phyloP scores from a whole-genome alignment of 768 basidiomycete species.

The Kwoniella sp. region DNA sequence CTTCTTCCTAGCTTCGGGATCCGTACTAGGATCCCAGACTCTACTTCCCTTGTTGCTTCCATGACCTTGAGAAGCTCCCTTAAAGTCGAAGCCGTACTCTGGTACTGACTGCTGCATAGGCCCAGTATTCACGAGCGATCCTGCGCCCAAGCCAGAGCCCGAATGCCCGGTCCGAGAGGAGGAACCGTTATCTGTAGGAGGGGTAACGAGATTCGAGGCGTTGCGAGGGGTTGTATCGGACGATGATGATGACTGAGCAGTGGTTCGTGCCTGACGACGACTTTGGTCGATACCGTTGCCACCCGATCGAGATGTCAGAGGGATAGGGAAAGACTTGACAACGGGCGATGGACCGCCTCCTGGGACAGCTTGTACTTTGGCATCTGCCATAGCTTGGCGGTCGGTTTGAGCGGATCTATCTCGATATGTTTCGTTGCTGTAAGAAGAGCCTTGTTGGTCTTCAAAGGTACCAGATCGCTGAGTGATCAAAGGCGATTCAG shows the following conservation, averaged over 20 bases:
- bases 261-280: not conserved
- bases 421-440: constrained; percentile 27
- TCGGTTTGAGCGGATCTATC: constrained; percentile 45
- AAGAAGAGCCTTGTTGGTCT: constrained; percentile 5
- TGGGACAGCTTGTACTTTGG: constrained; percentile 30
- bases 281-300: not conserved
- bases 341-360: constrained; percentile 26
- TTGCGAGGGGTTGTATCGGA: constrained; percentile 48
- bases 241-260: constrained; percentile 21
- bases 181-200: constrained; percentile 12
- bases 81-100: constrained; percentile 24
- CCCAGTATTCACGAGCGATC: not conserved
- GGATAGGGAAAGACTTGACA: constrained; percentile 24
- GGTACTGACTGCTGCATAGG: constrained; percentile 10
- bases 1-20: constrained; percentile 80
- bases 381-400: constrained; percentile 17
- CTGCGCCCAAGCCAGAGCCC: not conserved
- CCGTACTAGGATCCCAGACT: constrained; percentile 83
- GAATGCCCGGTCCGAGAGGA: too few species aligned
- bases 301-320: not conserved
- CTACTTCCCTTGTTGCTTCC: constrained; percentile 44
- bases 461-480: constrained; percentile 48
- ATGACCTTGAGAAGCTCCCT: constrained; percentile 1
- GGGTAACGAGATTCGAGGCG: constrained; percentile 15
- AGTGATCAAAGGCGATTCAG: constrained; percentile 61